Evolutionary conservation across 2,329 filamentous ascomycete species (phyloP).

Genomic region (Venturia asperata): DNA sequence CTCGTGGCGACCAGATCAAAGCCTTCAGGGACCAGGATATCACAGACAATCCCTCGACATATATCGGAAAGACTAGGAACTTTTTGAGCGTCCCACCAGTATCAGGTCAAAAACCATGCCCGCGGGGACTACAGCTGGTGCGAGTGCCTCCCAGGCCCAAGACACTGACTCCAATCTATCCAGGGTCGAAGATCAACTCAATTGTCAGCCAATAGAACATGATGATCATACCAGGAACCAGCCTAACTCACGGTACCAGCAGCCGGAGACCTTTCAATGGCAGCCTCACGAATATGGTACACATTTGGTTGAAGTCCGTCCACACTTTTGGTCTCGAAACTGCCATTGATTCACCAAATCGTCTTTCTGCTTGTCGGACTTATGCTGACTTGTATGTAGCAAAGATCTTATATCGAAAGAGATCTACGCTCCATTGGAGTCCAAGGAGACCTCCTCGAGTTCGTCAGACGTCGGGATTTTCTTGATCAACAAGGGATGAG

Average conservation of each 20-base stretch:
- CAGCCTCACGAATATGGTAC: not conserved
- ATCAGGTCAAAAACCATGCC: not conserved
- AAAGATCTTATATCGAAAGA: not conserved
- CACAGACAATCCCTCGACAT: not conserved
- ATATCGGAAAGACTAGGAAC: not conserved
- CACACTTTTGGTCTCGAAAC: not conserved
- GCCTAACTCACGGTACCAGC: not conserved
- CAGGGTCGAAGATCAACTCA: not conserved
- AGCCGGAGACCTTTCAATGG: not conserved
- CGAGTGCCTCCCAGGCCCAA: not conserved
- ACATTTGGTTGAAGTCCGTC: conserved; percentile 1
- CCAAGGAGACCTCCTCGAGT: conserved; percentile 2
- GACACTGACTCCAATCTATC: not conserved
- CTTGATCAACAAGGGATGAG: not conserved
- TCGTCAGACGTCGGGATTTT: not conserved
- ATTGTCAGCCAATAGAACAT: not conserved
- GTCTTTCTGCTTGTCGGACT: not conserved
- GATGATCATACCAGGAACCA: not conserved
- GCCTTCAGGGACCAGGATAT: not conserved
- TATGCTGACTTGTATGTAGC: not conserved
- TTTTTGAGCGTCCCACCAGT: not conserved
- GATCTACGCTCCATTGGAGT: not conserved
- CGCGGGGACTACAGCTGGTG: not conserved
- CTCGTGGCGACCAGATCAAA: not conserved
- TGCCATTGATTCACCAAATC: not conserved